A percentile compares a stretch with the other conserved stretches of the same genome.
phyloP scores from a whole-genome alignment of 2,329 filamentous ascomycete genomes.

The Raffaelea arxii region DNA sequence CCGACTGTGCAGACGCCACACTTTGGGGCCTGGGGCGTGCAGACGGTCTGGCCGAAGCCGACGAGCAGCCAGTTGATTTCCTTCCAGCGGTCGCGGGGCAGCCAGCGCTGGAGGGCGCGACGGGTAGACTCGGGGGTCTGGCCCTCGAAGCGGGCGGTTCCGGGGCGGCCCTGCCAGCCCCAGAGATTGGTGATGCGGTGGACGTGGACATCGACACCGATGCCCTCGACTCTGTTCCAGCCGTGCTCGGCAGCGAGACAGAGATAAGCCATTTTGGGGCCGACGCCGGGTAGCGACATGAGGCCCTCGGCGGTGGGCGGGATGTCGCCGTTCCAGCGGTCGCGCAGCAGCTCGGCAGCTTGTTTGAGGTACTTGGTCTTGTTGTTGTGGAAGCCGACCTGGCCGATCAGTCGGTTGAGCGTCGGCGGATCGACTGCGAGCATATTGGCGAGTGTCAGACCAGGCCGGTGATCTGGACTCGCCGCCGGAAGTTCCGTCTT shows the following conservation, averaged over 20 bases:
- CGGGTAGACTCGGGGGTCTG: slow-evolving; percentile 76
- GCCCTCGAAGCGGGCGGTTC: slow-evolving; percentile 34
- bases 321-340: slow-evolving; percentile 65
- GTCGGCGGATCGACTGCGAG: slow-evolving; percentile 56
- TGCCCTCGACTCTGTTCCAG: slow-evolving; percentile 58
- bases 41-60: slow-evolving; percentile 79
- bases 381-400: slow-evolving; percentile 90
- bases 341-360: slow-evolving; percentile 61
- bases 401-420: slow-evolving; percentile 66
- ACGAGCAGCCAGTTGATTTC: slow-evolving; percentile 88
- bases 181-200: slow-evolving; percentile 91
- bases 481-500: slow-evolving; percentile 60
- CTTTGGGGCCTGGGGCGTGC: slow-evolving; percentile 64
- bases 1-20: slow-evolving; percentile 85
- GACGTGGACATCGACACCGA: slow-evolving; percentile 91
- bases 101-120: slow-evolving; percentile 65
- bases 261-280: slow-evolving; percentile 90
- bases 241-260: slow-evolving; percentile 61
- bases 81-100: slow-evolving; percentile 77
- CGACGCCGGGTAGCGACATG: slow-evolving; percentile 72
- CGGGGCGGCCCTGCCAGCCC: slow-evolving; percentile 64
- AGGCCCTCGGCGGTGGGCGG: slow-evolving; percentile 69
- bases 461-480: slow-evolving; percentile 30
- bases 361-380: slow-evolving; percentile 75
- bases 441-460: slow-evolving; percentile 68